phyloP scores from a whole-genome alignment of 2,329 filamentous ascomycete genomes.

The Pseudohalonectria lignicola region DNA sequence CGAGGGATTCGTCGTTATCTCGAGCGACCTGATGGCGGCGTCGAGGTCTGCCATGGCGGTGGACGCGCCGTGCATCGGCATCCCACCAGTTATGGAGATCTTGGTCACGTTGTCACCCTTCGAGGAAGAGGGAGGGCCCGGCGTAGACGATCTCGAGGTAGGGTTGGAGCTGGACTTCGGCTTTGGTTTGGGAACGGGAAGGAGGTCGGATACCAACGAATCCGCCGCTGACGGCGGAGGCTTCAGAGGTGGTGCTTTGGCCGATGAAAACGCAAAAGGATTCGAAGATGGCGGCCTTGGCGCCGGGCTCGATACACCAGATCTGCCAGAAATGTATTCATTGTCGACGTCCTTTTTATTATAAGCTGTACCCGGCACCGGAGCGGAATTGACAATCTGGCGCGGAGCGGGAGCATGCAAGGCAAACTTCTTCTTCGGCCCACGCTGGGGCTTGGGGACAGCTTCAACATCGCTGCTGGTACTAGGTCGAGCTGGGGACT shows the following conservation, averaged over 20 bases:
- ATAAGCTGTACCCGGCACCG: slow-evolving; percentile 57
- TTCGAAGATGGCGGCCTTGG: slow-evolving; percentile 36
- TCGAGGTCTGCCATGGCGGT: slow-evolving; percentile 61
- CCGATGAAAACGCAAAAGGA: no score
- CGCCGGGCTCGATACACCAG: slow-evolving; percentile 27
- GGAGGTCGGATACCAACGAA: slow-evolving; percentile 68
- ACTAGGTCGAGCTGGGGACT: neutral
- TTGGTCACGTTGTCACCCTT: slow-evolving; percentile 30
- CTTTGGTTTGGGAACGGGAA: slow-evolving; percentile 39
- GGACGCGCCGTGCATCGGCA: slow-evolving; percentile 72
- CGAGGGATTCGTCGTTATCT: slow-evolving; percentile 82
- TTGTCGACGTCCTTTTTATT: slow-evolving; percentile 59
- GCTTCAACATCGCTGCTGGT: slow-evolving; percentile 16
- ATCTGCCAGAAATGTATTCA: slow-evolving; percentile 57
- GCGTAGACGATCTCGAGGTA: slow-evolving; percentile 38
- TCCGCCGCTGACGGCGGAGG: slow-evolving; percentile 60
- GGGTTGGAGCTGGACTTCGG: slow-evolving; percentile 31
- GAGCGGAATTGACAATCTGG: slow-evolving; percentile 51
- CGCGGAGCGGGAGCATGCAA: slow-evolving; percentile 56
- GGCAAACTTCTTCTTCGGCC: slow-evolving; percentile 40
- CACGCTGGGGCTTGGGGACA: slow-evolving; percentile 38
- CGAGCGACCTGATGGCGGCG: slow-evolving; percentile 77
- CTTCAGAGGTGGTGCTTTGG: slow-evolving; percentile 34
- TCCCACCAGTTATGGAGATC: slow-evolving; percentile 63
- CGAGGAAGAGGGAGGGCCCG: slow-evolving; percentile 36